Conservation (phyloP, 2,329 filamentous ascomycete genomes). For the Myriosclerotinia scirpicola region DNA sequence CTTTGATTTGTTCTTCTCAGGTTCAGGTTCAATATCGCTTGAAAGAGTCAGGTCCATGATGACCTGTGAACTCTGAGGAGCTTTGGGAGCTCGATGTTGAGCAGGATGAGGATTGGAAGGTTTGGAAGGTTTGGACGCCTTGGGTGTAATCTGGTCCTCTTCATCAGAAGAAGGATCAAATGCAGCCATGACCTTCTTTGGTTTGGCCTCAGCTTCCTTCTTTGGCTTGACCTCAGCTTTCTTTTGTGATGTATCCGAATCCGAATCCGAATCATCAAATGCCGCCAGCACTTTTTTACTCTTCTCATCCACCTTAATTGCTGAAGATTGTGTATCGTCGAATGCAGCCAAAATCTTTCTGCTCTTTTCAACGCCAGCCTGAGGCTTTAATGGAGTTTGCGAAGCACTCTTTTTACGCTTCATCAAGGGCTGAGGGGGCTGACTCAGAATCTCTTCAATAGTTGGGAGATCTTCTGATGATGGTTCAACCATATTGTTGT, state of each 20-base stretch:
- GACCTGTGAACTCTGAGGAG: conserved; percentile 42
- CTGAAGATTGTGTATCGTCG: conserved; percentile 40
- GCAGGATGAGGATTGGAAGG: conserved; percentile 22
- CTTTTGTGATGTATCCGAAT: conserved; percentile 22
- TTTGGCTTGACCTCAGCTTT: conserved; percentile 12
- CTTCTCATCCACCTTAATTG: conserved; percentile 26
- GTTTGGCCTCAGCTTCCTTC: conserved; percentile 14
- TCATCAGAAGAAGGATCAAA: conserved; percentile 18
- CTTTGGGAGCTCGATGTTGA: conserved; percentile 28
- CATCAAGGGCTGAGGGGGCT: conserved; percentile 39
- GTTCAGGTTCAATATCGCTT: conserved; percentile 31
- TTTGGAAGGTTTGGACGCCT: conserved; percentile 5
- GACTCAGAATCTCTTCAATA: conserved; percentile 33
- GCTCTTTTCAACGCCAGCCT: conserved; percentile 7
- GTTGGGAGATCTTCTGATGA: conserved; percentile 33
- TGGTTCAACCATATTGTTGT: conserved; percentile 17
- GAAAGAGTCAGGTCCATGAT: conserved; percentile 41
- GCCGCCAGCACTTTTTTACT: conserved; percentile 30
- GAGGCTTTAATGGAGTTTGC: not conserved
- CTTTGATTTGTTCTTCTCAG: conserved; percentile 6
- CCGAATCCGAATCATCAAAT: conserved; percentile 15
- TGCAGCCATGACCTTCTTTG: conserved; percentile 26
- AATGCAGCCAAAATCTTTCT: conserved; percentile 38
- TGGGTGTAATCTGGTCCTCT: conserved; percentile 15
- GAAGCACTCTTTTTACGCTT: conserved; percentile 30